Conservation (phyloP, 2,329 filamentous ascomycete species). For the Penicillium thymicola region DNA sequence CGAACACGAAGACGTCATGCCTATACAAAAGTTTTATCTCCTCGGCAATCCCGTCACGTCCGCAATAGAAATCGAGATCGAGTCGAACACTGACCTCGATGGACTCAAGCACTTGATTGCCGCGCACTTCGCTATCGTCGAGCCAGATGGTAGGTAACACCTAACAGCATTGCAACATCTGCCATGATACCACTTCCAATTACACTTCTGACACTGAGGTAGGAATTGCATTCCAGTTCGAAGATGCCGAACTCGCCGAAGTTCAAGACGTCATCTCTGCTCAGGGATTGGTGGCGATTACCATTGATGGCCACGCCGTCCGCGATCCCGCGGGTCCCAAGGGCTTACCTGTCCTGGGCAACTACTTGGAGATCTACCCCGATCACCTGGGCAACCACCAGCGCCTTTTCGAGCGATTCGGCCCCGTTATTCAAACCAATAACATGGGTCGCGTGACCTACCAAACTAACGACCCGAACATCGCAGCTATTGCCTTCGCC, state of each 20-base stretch:
- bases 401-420: constrained; percentile 53
- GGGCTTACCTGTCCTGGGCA: constrained; percentile 46
- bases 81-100: constrained; percentile 1
- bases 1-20: constrained; percentile 3
- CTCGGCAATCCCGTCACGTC: constrained; percentile 15
- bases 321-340: constrained; percentile 12
- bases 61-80: constrained; percentile 1
- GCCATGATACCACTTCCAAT: background rate
- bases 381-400: constrained; percentile 58
- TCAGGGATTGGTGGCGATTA: constrained; percentile 1
- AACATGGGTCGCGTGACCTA: constrained; percentile 52
- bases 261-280: constrained; percentile 2
- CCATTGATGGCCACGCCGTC: constrained; percentile 12
- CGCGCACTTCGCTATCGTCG: constrained; percentile 12
- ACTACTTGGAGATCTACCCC: constrained; percentile 55
- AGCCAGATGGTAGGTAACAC: constrained; percentile 2
- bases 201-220: background rate
- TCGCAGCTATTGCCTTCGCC: constrained; percentile 48
- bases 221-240: constrained; percentile 24
- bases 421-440: constrained; percentile 51
- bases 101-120: constrained; percentile 8
- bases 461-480: constrained; percentile 50
- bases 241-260: background rate
- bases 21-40: constrained; percentile 21
- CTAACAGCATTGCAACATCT: background rate